phyloP scores from a whole-genome alignment of 2,329 filamentous ascomycete genomes.

The Paecilomyces sp. region DNA sequence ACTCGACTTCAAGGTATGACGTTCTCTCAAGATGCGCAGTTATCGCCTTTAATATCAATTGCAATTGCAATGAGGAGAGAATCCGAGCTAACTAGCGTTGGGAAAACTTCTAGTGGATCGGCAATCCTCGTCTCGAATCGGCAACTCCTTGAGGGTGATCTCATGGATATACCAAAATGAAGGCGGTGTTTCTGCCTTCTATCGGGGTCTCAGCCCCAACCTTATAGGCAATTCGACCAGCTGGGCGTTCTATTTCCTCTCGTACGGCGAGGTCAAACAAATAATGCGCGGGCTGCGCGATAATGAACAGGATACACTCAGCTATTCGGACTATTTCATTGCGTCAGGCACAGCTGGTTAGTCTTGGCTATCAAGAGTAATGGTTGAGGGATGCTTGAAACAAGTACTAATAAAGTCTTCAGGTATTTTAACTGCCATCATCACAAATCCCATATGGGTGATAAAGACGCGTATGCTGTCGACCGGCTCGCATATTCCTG shows the following conservation, averaged over 20 bases:
- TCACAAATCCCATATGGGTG: conserved; percentile 97
- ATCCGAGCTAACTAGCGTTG: neutral
- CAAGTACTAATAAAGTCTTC: conserved; percentile 17
- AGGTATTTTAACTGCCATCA: conserved; percentile 67
- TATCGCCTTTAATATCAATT: conserved; percentile 23
- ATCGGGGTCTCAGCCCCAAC: conserved; percentile 85
- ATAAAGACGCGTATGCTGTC: conserved; percentile 96
- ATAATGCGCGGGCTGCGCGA: conserved; percentile 38
- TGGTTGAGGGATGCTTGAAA: neutral
- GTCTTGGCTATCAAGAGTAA: conserved; percentile 10
- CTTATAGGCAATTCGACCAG: conserved; percentile 81
- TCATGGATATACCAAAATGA: conserved; percentile 48
- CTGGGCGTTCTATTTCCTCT: conserved; percentile 90
- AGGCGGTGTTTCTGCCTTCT: conserved; percentile 61
- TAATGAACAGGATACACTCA: conserved; percentile 33
- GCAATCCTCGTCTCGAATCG: conserved; percentile 38
- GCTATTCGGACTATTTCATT: conserved; percentile 69
- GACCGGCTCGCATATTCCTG: conserved; percentile 63
- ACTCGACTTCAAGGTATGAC: conserved; percentile 77
- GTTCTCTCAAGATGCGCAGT: conserved; percentile 38
- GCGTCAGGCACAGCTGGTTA: conserved; percentile 59
- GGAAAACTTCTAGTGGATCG: conserved; percentile 44
- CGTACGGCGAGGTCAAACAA: conserved; percentile 56
- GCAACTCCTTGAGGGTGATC: conserved; percentile 48
- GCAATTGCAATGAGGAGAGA: no score